Evolutionary conservation across 2,329 filamentous ascomycete species (phyloP), one percentile per base, ranked within the genome.

Genomic region (Nannizziopsis barbatae): DNA sequence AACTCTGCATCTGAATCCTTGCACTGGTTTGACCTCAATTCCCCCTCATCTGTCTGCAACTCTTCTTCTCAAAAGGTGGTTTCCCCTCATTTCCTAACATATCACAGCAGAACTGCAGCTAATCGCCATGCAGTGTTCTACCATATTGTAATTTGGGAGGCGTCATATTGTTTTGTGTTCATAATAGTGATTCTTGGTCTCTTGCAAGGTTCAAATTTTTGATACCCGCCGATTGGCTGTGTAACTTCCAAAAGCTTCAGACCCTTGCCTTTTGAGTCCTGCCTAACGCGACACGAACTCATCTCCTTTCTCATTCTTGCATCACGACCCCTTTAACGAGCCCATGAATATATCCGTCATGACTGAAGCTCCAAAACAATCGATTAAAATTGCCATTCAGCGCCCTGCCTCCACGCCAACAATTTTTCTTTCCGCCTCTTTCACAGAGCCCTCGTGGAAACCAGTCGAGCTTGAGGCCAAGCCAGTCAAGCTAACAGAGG

Each of bases 391-490:
- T 50, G 54, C 61, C 36, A 51, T 60, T 43, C 55, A 55, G 47
- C 59, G 59, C 43, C 55, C 57, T 27, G 53, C 54, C 22, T 54
- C 58, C 40, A 53, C 55, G 42, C 59, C 60, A 17, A 37, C 52
- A 35, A 50, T 62, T 48, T 61, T 57, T 47, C 50, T 62, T 39
- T 55, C 55, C 27, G 57, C 54, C 18, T 56, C 58, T 32, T 60
- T 62, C 52, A 57, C 60, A 38, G 54, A 60, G 7, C 59, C 60
- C 40, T 51, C 57, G 17, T 62, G 60, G 60, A 51, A 59, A 31
- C 58, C 56, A 1, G 40, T 61, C 45, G 56, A 61, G 49, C 54
- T 61, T 11, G 55, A 44, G 44, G 50, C 52, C 31, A 58, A 60
- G 46, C 53, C 55, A 11, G 7, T 53, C 17, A 39, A 47, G 20